phyloP scores from a whole-genome alignment of 192 early-diverging fungal species.

The Coemansia sp. region DNA sequence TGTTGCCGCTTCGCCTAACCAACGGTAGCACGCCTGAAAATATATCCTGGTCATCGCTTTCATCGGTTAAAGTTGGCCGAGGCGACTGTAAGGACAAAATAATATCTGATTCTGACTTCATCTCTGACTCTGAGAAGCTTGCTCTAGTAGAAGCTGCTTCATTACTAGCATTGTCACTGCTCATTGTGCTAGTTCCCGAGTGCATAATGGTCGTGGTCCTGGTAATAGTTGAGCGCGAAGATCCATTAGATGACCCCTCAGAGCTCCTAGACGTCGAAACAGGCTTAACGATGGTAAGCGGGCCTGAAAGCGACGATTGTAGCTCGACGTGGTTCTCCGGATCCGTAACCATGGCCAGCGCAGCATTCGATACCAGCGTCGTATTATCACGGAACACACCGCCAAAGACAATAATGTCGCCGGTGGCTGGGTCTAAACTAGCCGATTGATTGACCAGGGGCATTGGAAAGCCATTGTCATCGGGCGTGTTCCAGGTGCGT shows the following conservation, averaged over 20 bases:
- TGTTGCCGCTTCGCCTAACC: background rate
- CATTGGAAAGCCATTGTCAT: conserved; percentile 8
- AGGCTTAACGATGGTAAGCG: conserved; percentile 1
- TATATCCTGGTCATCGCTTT: background rate
- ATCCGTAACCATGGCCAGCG: conserved; percentile 40
- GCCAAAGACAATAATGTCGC: conserved; percentile 44
- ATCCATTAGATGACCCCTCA: background rate
- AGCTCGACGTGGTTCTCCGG: conserved; percentile 9
- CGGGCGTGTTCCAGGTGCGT: conserved; percentile 36
- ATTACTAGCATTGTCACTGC: background rate
- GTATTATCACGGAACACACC: conserved; percentile 9
- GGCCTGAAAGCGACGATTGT: background rate
- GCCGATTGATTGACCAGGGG: conserved; percentile 36
- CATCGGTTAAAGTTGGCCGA: background rate
- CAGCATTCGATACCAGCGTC: conserved; percentile 27
- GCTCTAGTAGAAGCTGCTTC: background rate
- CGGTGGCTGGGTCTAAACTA: conserved; percentile 22
- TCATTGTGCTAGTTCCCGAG: background rate
- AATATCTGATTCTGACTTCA: background rate
- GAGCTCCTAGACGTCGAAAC: conserved; percentile 3
- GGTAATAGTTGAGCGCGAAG: background rate
- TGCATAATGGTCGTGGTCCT: conserved; percentile 2
- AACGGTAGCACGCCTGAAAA: background rate
- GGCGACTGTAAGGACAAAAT: background rate
- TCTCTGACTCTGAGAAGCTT: conserved; percentile 2